A percentile compares a stretch with the other conserved stretches of the same genome.
Evolutionary conservation across 1,284 basidiomycete species (phyloP).

Genomic region (Wallemia mellicola): DNA sequence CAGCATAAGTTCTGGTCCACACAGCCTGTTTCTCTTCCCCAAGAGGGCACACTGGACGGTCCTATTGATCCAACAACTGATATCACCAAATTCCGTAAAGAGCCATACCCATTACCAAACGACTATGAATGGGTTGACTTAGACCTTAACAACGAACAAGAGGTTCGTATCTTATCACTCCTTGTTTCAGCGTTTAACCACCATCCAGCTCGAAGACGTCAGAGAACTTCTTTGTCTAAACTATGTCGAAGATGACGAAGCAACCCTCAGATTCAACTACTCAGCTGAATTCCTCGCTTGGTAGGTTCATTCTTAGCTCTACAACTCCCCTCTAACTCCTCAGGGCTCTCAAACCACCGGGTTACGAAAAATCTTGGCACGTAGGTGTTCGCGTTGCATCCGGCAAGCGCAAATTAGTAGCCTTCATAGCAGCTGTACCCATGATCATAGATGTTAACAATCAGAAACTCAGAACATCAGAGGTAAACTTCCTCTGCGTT

Average conservation of each 20-base stretch:
- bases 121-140: constrained; percentile 79
- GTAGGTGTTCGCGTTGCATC: constrained; percentile 72
- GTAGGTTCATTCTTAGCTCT: too few relatives aligned
- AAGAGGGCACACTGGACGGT: constrained; percentile 39
- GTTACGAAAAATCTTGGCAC: constrained; percentile 80
- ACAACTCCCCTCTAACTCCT: too few relatives aligned
- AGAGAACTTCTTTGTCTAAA: constrained; percentile 72
- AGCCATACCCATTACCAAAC: constrained; percentile 59
- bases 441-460: constrained; percentile 27
- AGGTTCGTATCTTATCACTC: constrained; percentile 21
- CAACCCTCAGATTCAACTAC: constrained; percentile 86
- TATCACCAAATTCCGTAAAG: constrained; percentile 47
- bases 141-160: constrained; percentile 42
- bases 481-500: constrained; percentile 94
- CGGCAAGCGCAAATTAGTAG: constrained; percentile 63
- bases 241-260: constrained; percentile 91
- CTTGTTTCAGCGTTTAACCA: background rate
- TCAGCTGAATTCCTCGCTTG: constrained; percentile 80
- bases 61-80: constrained; percentile 60
- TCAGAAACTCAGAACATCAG: constrained; percentile 37
- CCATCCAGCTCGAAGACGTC: constrained; percentile 48
- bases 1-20: constrained; percentile 93
- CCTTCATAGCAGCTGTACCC: constrained; percentile 89
- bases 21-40: constrained; percentile 62
- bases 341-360: constrained; percentile 83